A percentile compares a stretch with the other conserved stretches of the same genome.
These are phyloP conservation scores for Mycena amicta DNA, from an alignment of 768 basidiomycete genomes.

Conservation along the genomic window DNA sequence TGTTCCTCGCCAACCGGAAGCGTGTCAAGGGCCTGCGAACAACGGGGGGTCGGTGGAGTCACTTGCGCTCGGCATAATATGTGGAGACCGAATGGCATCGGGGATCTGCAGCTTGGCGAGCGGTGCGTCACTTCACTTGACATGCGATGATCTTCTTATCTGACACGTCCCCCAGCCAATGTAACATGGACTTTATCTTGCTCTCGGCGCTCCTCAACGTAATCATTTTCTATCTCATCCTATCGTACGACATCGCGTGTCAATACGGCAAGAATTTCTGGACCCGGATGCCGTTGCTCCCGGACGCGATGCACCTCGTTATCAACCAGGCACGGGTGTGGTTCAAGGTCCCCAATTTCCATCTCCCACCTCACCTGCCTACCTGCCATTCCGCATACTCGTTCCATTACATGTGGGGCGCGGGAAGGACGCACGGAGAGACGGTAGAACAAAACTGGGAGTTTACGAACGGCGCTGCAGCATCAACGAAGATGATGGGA, in stretches of 20 bases:
- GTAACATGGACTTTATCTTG: constrained; percentile 12
- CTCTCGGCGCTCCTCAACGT: neutral
- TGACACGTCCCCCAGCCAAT: neutral
- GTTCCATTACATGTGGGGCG: constrained; percentile 9
- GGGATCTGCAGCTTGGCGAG: constrained; percentile 24
- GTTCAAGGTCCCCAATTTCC: constrained; percentile 29
- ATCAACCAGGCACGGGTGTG: neutral
- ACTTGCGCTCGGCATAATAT: constrained; percentile 18
- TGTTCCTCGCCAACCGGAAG: constrained; percentile 5
- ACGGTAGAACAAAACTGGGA: constrained; percentile 26
- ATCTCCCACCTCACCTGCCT: constrained; percentile 17
- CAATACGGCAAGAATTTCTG: constrained; percentile 23
- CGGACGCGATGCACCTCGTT: neutral
- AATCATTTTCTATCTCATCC: neutral
- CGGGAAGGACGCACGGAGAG: constrained; percentile 27
- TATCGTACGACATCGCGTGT: constrained; percentile 28
- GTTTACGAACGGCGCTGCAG: constrained; percentile 12
- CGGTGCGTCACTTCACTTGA: constrained; percentile 7
- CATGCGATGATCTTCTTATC: neutral
- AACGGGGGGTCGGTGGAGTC: constrained; percentile 12
- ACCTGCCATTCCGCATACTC: constrained; percentile 19
- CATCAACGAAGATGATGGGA: constrained; percentile 24
- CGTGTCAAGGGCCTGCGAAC: constrained; percentile 10
- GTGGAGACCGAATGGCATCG: constrained; percentile 17
- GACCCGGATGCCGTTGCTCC: constrained; percentile 1